phyloP scores from a whole-genome alignment of 192 early-diverging fungal species.

The Allomyces arbusculus region DNA sequence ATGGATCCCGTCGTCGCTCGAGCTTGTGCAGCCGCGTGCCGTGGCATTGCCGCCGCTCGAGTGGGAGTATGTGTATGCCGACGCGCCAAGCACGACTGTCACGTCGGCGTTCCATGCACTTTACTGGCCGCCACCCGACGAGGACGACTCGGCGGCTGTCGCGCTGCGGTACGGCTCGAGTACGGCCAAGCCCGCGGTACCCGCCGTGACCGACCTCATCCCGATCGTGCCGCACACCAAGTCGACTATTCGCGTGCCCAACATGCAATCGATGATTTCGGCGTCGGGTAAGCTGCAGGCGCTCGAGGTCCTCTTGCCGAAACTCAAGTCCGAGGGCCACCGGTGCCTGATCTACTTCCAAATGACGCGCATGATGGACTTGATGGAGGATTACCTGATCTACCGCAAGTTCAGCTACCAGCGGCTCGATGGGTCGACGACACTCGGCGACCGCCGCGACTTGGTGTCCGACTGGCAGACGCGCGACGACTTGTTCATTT shows the following conservation, averaged over 20 bases:
- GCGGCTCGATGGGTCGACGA: constrained; percentile 70
- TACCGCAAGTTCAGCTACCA: constrained; percentile 73
- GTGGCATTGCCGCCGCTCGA: background rate
- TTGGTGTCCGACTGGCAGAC: constrained; percentile 92
- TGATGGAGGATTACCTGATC: constrained; percentile 71
- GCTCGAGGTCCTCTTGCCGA: constrained; percentile 45
- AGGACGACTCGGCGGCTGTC: background rate
- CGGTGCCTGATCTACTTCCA: constrained; percentile 71
- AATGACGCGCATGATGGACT: constrained; percentile 73
- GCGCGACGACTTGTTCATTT: constrained; percentile 61
- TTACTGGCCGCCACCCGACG: background rate
- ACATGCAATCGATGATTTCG: constrained; percentile 51
- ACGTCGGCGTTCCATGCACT: background rate
- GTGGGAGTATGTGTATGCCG: no score
- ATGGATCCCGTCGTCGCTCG: background rate
- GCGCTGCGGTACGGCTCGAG: no score
- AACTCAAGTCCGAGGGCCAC: constrained; percentile 55
- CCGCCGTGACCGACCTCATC: no score
- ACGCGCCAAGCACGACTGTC: background rate
- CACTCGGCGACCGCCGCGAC: constrained; percentile 66
- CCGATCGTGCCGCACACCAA: no score
- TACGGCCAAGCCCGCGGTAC: no score
- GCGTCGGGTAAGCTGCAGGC: constrained; percentile 60
- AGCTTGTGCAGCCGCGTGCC: background rate
- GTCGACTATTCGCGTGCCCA: background rate